phyloP scores from a whole-genome alignment of 2,329 filamentous ascomycete genomes.

The Arthrobotrys sinensis region DNA sequence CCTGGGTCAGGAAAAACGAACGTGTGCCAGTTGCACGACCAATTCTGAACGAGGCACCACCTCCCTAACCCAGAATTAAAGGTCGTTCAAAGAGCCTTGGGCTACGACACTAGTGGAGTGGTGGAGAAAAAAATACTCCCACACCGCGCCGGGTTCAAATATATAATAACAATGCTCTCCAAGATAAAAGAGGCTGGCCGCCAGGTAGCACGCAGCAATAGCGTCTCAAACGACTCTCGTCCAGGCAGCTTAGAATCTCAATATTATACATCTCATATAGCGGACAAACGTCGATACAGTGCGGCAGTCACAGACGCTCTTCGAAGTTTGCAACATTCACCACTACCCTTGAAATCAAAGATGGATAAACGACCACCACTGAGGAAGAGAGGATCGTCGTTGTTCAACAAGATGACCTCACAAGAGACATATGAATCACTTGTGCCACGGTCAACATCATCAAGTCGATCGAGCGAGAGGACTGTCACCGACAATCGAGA shows the following conservation, averaged over 20 bases:
- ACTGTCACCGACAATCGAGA: slow-evolving; percentile 49
- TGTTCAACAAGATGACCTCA: slow-evolving; percentile 60
- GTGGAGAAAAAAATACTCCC: slow-evolving; percentile 57
- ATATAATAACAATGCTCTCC: slow-evolving; percentile 58
- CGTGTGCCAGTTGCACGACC: slow-evolving; percentile 55
- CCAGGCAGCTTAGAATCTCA: slow-evolving; percentile 27
- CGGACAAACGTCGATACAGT: slow-evolving; percentile 50
- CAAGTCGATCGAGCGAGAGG: slow-evolving; percentile 52
- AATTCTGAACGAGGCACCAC: slow-evolving; percentile 50
- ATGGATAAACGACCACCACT: slow-evolving; percentile 51
- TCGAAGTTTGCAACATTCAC: slow-evolving; percentile 16
- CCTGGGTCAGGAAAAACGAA: slow-evolving; percentile 56
- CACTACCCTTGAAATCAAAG: slow-evolving; percentile 9
- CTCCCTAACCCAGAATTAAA: slow-evolving; percentile 61
- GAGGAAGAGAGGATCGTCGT: slow-evolving; percentile 56
- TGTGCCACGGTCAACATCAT: slow-evolving; percentile 57
- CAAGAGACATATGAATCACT: slow-evolving; percentile 58
- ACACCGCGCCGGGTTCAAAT: slow-evolving; percentile 48
- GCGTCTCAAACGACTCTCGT: slow-evolving; percentile 51
- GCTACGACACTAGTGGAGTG: slow-evolving; percentile 40
- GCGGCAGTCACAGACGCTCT: slow-evolving; percentile 28
- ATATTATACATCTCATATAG: slow-evolving; percentile 29
- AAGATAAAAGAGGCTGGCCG: slow-evolving; percentile 60
- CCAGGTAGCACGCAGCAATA: slow-evolving; percentile 58
- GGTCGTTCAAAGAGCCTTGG: slow-evolving; percentile 54